Base-by-base conservation (phyloP, 2,329 filamentous ascomycete species). In the Fusarium citri region DNA sequence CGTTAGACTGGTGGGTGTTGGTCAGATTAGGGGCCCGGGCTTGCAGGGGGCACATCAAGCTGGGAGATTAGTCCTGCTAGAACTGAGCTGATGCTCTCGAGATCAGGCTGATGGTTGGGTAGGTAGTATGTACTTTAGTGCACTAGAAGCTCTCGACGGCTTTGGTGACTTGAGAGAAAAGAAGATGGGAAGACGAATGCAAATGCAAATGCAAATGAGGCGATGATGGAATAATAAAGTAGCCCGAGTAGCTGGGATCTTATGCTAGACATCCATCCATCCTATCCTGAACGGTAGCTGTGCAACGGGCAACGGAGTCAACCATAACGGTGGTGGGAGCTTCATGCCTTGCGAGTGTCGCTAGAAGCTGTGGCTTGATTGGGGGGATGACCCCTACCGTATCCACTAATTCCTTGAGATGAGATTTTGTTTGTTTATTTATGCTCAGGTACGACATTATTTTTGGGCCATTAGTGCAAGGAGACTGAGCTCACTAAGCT, bases 381-480 rank as follows among this genome's bases (percentile, higher is more conserved):
- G 69, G 72, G 48, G 42, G 26, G 28, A 53, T 53, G 7, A 10
- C 48, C 57, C 28, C 16, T 23, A 47, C 5, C 3, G 16, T 31
- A 11, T 3, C 74, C 74, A 72, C 72, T 73, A 64, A 65, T 68
- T 58, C 18, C 62, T 50, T 53, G 55, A 69, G 58, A 62, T 73
- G 72, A 74, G 74, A 74, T 66, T 73, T 77, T 78, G 77, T 78
- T 78, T 78, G 76, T 78, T 78, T 78, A 70, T 78, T 78, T 78
- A 78, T 77, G 68, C 68, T 47, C 65, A 72, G 69, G 69, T 63
- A 71, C 72, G 55, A 56, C 71, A 72, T 68, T 72, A 64, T 68
- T 71, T 72, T 73, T 68, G 64, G 49, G 63, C 63, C 57, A 57
- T 69, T 76, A 69, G 72, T 69, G 64, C 69, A 72, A 59, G 64